Evolutionary conservation across 2,329 filamentous ascomycete species (phyloP).

Genomic region (Pyrenophora teres): DNA sequence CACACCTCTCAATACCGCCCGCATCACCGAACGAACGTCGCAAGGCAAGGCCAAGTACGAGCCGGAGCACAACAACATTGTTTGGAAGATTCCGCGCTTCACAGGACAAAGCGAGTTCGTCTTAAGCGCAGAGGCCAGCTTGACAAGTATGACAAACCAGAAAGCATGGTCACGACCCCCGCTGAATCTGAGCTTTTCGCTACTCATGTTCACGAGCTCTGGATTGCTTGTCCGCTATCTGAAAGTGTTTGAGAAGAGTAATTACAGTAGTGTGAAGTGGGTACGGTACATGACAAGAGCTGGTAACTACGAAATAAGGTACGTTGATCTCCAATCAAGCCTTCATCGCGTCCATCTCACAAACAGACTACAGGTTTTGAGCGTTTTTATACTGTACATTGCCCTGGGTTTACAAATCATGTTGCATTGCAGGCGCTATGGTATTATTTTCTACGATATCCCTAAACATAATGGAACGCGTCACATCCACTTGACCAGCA

Average conservation of each 20-base stretch:
- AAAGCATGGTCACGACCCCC: conserved; percentile 96
- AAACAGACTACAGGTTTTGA: conserved; percentile 11
- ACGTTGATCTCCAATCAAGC: conserved; percentile 6
- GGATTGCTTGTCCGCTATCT: conserved; percentile 90
- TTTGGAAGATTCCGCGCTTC: conserved; percentile 99
- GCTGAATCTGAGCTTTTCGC: conserved; percentile 85
- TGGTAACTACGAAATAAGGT: conserved; percentile 97
- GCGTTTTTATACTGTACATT: conserved; percentile 2
- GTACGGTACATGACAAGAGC: conserved; percentile 98
- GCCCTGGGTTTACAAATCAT: conserved; percentile 4
- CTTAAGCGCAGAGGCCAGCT: conserved; percentile 85
- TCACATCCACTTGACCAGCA: conserved; percentile 3
- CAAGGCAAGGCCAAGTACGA: conserved; percentile 99
- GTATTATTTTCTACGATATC: conserved; percentile 13
- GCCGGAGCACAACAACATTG: conserved; percentile 94
- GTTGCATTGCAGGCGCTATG: conserved; percentile 35
- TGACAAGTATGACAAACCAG: conserved; percentile 97
- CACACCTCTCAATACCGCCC: conserved; percentile 93
- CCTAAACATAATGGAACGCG: conserved; percentile 11
- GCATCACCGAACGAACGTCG: conserved; percentile 87
- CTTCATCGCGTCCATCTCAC: background rate
- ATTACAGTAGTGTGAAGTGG: conserved; percentile 99
- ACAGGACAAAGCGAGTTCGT: conserved; percentile 98
- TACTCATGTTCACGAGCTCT: conserved; percentile 98
- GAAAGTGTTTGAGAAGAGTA: conserved; percentile 99